Evolutionary conservation across 2,329 filamentous ascomycete species (phyloP).

Genomic region (Talaromyces amestolkiae): DNA sequence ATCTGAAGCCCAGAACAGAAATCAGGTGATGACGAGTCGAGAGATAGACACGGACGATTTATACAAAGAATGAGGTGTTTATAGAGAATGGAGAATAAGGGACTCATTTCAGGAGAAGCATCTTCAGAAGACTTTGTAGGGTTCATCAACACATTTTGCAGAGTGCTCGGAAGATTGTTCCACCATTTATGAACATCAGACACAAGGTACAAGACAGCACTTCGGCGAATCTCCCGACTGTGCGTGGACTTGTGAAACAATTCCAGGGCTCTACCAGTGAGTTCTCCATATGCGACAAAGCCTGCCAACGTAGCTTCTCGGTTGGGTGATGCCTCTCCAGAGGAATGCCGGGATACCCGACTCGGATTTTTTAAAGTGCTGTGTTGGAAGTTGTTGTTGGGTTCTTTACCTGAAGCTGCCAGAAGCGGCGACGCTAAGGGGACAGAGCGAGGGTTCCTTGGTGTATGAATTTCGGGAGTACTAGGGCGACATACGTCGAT

Average conservation of each 20-base stretch:
- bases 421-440: slow-evolving; percentile 5
- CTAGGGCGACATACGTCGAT: slow-evolving; percentile 49
- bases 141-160: slow-evolving; percentile 24
- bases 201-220: slow-evolving; percentile 37
- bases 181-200: slow-evolving; percentile 46
- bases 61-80: slow-evolving; percentile 43
- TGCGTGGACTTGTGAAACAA: slow-evolving; percentile 44
- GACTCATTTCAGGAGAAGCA: slow-evolving; percentile 32
- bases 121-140: slow-evolving; percentile 12
- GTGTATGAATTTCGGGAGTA: slow-evolving; percentile 41
- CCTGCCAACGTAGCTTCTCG: slow-evolving; percentile 38
- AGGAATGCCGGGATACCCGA: background rate
- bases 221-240: slow-evolving; percentile 39
- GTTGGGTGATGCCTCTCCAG: slow-evolving; percentile 9
- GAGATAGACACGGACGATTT: slow-evolving; percentile 40
- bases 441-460: slow-evolving; percentile 16
- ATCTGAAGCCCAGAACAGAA: slow-evolving; percentile 43
- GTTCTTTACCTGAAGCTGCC: background rate
- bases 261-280: slow-evolving; percentile 42
- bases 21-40: slow-evolving; percentile 37
- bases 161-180: slow-evolving; percentile 38
- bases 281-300: slow-evolving; percentile 40
- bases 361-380: background rate
- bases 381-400: background rate
- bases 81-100: slow-evolving; percentile 44